Conservation (phyloP, 345 rosid species). For the Eucalyptus brandiana region DNA sequence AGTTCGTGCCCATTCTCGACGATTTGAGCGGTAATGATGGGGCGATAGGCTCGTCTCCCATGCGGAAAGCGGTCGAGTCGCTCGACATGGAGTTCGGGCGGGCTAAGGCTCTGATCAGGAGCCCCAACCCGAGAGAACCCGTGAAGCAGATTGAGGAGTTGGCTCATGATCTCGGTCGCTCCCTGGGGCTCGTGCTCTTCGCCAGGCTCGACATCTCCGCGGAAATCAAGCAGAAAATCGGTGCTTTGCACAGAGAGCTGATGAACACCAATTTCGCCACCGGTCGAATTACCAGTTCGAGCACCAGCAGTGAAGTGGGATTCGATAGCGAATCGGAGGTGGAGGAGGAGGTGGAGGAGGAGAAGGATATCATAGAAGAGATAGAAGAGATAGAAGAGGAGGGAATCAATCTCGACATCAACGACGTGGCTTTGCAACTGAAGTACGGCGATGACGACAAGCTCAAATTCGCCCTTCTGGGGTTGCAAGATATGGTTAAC, state of each 20-base stretch:
- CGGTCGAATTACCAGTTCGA: slow-evolving; percentile 9
- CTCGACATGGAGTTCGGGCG: slow-evolving; percentile 23
- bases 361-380: slow-evolving; percentile 8
- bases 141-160: slow-evolving; percentile 25
- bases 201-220: slow-evolving; percentile 22
- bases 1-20: slow-evolving; percentile 24
- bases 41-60: slow-evolving; percentile 19
- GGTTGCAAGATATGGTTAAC: slow-evolving; percentile 13
- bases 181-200: slow-evolving; percentile 59
- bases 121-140: slow-evolving; percentile 8
- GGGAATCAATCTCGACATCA: slow-evolving; percentile 10
- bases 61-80: slow-evolving; percentile 32
- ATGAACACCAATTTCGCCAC: slow-evolving; percentile 27
- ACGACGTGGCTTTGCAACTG: slow-evolving; percentile 41
- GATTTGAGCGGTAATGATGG: slow-evolving; percentile 8
- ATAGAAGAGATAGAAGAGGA: slow-evolving; percentile 25
- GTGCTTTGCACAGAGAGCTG: slow-evolving; percentile 35
- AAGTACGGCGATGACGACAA: slow-evolving; percentile 44
- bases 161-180: slow-evolving; percentile 50
- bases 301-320: slow-evolving; percentile 7
- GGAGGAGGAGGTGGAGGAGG: slow-evolving; percentile 7
- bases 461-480: slow-evolving; percentile 19
- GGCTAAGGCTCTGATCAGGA: slow-evolving; percentile 21
- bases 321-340: slow-evolving; percentile 21
- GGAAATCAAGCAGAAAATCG: slow-evolving; percentile 25